phyloP scores from a whole-genome alignment of 768 basidiomycete species.

The Termitomyces sp. region DNA sequence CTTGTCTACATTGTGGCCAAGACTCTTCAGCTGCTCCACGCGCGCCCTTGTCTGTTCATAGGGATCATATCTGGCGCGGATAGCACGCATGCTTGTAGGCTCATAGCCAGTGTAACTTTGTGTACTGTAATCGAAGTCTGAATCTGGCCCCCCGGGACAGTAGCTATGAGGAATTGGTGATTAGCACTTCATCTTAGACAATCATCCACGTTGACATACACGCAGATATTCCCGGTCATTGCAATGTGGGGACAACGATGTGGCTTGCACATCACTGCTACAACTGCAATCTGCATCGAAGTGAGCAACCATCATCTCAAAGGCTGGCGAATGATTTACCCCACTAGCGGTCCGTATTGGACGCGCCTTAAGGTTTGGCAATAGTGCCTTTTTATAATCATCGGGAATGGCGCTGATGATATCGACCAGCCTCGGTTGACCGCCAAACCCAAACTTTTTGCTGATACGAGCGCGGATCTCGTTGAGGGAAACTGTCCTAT shows the following conservation, averaged over 20 bases:
- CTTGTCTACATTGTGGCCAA: conserved; percentile 99
- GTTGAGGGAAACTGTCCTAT: conserved; percentile 80
- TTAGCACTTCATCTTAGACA: neutral
- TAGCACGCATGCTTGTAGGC: conserved; percentile 98
- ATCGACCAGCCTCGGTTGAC: conserved; percentile 91
- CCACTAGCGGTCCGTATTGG: conserved; percentile 97
- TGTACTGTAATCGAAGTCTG: conserved; percentile 99
- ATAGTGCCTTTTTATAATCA: conserved; percentile 88
- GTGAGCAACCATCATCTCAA: neutral
- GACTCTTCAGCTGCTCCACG: conserved; percentile 90
- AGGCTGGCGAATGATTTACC: conserved; percentile 42
- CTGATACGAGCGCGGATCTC: conserved; percentile 82
- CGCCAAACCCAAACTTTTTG: conserved; percentile 85
- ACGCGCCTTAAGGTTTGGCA: conserved; percentile 88
- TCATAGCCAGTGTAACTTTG: conserved; percentile 95
- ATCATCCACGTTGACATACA: conserved; percentile 47
- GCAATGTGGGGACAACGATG: conserved; percentile 99
- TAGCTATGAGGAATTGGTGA: conserved; percentile 48
- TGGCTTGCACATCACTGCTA: conserved; percentile 99
- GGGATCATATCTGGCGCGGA: conserved; percentile 90
- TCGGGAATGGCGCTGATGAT: conserved; percentile 98
- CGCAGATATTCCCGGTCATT: conserved; percentile 99
- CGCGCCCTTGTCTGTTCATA: conserved; percentile 96
- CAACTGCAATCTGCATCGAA: conserved; percentile 80
- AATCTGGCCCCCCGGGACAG: conserved; percentile 98